Evolutionary conservation across 2,329 filamentous ascomycete genomes (phyloP), one percentile per base, ranked within the genome.

Genomic region (Pseudogymnoascus sp.): DNA sequence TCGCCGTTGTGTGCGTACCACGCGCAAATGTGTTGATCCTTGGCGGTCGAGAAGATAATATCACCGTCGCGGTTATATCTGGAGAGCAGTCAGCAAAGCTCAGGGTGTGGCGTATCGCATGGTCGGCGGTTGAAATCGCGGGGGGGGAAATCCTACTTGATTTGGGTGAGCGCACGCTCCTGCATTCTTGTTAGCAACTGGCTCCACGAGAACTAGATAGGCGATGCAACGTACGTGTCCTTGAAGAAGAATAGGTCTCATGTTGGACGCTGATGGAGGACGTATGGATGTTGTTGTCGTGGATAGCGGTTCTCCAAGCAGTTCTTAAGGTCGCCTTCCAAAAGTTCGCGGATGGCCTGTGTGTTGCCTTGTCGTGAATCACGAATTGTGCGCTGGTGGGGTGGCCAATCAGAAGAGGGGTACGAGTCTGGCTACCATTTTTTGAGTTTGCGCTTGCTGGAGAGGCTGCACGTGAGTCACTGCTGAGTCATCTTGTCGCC

Each of bases 1-100:
- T 99, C 94, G 79, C 94, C 94, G 77, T 99, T 99, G 80, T 95
- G 91, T 67, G 91, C 88, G 79, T 86, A 97, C 94, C 94, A 99
- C 67, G 86, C 93, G 82, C 93, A 96, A 72, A 97, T 91, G 73
- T 95, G 85, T 78, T 97, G 93, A 77, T 97, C 93, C 80, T 97
- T 97, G 69, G 91, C 85, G 64, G 91, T 90, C 66, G 92, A 96
- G 82, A 97, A 97, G 74, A 97, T 87, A 68, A 97, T 84, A 75
- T 99, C 94, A 78, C 94, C 94, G 79, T 99, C 94, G 77, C 86
- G 85, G 78, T 92, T 95, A 80, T 90, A 96, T 75, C 88, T 91
- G 38, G 33, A 53, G 36, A 14, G 57, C 6, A 36, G 61, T 70
- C 62, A 71, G 65, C 63, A 64, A 64, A 35, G 61, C 62, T 53